phyloP scores from a whole-genome alignment of 2,329 filamentous ascomycete genomes.

The Neurospora sp. region DNA sequence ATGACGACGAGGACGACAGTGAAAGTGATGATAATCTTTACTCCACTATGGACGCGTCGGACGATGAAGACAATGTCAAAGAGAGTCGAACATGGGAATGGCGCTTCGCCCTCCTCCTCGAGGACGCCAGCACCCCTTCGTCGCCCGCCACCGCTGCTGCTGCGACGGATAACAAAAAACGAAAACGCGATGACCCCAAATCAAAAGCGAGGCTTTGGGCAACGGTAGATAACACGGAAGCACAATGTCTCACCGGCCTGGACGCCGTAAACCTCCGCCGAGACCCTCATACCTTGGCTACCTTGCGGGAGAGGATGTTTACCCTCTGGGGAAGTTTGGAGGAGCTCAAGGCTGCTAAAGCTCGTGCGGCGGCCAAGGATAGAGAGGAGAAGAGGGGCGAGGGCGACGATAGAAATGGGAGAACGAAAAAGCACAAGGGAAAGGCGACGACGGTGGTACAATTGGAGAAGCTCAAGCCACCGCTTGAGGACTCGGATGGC shows the following conservation, averaged over 20 bases:
- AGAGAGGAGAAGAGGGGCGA: conserved; percentile 9
- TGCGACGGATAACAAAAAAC: background rate
- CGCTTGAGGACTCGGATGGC: conserved; percentile 6
- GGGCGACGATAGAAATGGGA: background rate
- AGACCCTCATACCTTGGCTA: conserved; percentile 35
- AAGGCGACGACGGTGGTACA: background rate
- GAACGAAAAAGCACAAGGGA: conserved; percentile 1
- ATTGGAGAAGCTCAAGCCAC: conserved; percentile 6
- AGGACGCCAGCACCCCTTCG: conserved; percentile 47
- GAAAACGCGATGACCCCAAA: background rate
- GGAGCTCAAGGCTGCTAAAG: conserved; percentile 54
- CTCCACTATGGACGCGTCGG: conserved; percentile 23
- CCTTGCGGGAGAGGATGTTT: conserved; percentile 61
- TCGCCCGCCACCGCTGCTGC: conserved; percentile 17
- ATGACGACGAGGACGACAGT: conserved; percentile 22
- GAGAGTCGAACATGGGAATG: conserved; percentile 58
- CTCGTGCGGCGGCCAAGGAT: conserved; percentile 21
- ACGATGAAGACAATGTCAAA: conserved; percentile 16
- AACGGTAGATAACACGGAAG: conserved; percentile 50
- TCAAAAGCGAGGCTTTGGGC: conserved; percentile 47
- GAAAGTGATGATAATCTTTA: conserved; percentile 9
- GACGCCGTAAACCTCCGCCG: conserved; percentile 47
- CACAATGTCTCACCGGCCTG: conserved; percentile 36
- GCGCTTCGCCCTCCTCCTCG: conserved; percentile 70
- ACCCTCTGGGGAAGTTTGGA: conserved; percentile 79